Evolutionary conservation across 495 filamentous ascomycete genomes (phyloP).

Genomic region (Penicillium dipodomyicola): DNA sequence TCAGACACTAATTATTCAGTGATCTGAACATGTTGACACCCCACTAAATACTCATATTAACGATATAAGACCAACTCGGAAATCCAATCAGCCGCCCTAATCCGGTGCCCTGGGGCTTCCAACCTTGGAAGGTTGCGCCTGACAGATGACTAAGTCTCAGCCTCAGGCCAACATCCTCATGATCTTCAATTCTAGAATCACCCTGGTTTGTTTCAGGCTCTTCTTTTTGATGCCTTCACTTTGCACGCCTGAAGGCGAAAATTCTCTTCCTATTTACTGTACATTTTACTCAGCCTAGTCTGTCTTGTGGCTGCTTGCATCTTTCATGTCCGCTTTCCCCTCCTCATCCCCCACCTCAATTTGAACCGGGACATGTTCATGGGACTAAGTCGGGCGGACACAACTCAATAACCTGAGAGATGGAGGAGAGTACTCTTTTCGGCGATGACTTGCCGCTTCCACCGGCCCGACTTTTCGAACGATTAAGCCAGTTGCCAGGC

Average conservation of each 20-base stretch:
- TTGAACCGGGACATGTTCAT: conserved; percentile 17
- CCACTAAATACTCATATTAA: background rate
- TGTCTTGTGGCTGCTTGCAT: conserved; percentile 14
- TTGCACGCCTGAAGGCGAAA: conserved; percentile 1
- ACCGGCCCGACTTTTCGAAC: conserved; percentile 68
- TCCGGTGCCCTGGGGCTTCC: background rate
- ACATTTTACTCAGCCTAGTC: background rate
- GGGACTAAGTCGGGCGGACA: conserved; percentile 15
- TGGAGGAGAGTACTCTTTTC: conserved; percentile 44
- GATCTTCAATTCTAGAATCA: background rate
- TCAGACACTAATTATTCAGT: background rate
- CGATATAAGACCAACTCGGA: background rate
- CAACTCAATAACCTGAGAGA: conserved; percentile 18
- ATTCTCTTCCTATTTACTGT: background rate
- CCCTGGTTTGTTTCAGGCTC: conserved; percentile 6
- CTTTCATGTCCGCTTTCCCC: conserved; percentile 20
- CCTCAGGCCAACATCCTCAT: conserved; percentile 7
- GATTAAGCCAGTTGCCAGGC: conserved; percentile 66
- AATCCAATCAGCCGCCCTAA: background rate
- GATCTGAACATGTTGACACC: too few species aligned
- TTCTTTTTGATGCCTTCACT: background rate
- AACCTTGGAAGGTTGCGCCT: background rate
- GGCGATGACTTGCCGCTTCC: conserved; percentile 65
- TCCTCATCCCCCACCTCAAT: conserved; percentile 4
- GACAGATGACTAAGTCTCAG: conserved; percentile 2